A percentile compares a stretch with the other conserved stretches of the same genome.
Evolutionary conservation across 208 protist genomes (phyloP).

Genomic region (Cochliopodium minus): DNA sequence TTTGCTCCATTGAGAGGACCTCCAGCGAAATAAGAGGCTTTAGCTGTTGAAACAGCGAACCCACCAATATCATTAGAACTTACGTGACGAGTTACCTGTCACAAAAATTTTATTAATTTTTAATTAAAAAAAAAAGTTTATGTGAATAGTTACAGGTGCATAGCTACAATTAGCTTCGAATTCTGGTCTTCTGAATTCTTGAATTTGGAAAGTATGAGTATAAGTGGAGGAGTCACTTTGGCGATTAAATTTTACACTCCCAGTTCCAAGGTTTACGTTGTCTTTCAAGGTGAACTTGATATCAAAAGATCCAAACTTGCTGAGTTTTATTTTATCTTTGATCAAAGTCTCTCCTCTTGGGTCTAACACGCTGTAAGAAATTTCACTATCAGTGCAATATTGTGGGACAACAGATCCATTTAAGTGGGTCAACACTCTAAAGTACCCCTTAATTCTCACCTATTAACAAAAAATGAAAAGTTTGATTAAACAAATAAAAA

Average conservation of each 20-base stretch:
- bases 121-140: no score
- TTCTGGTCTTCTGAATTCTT: constrained; percentile 9
- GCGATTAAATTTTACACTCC: no score
- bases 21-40: background rate
- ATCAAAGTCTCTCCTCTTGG: no score
- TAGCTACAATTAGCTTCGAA: background rate
- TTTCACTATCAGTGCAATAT: no score
- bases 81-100: no score
- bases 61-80: background rate
- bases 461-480: background rate
- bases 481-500: no score
- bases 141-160: no score
- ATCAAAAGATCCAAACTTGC: background rate
- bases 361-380: background rate
- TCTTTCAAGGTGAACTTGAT: no score
- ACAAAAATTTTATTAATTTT: no score
- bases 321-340: background rate
- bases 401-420: no score
- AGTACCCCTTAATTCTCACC: background rate
- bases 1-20: background rate
- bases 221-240: background rate
- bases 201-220: background rate
- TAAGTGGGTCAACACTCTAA: background rate
- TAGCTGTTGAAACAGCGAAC: background rate
- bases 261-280: no score